Conservation (phyloP, 1,284 basidiomycete species). For the Pseudozyma pruni region DNA sequence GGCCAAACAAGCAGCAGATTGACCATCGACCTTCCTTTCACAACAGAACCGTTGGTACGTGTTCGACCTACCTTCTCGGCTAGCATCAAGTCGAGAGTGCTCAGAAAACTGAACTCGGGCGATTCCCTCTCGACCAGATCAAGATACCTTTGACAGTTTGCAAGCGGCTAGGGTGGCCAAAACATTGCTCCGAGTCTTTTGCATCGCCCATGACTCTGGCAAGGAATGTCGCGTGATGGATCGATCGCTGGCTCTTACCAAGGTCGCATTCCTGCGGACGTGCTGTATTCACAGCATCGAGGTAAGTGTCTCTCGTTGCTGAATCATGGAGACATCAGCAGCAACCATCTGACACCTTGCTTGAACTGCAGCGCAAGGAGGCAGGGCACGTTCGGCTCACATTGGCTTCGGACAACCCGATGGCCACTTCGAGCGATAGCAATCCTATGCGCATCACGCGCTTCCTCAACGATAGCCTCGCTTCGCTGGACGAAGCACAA, state of each 20-base stretch:
- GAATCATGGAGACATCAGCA: too few species aligned
- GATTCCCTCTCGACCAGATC: too few species aligned
- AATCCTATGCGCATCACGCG: too few species aligned
- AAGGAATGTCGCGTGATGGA: constrained; percentile 10
- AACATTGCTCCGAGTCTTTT: constrained; percentile 7
- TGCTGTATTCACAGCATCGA: constrained; percentile 15
- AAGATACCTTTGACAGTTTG: not conserved
- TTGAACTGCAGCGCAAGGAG: not conserved
- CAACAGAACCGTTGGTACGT: constrained; percentile 18
- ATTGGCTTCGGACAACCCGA: not conserved
- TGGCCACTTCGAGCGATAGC: not conserved
- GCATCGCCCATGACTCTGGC: not conserved
- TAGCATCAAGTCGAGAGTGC: too few species aligned
- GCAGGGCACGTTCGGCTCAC: constrained; percentile 2
- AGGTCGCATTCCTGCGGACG: constrained; percentile 11
- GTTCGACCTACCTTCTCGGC: not conserved
- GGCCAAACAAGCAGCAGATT: not conserved
- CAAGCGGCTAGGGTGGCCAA: not conserved
- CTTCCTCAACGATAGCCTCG: not conserved
- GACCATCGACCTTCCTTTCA: not conserved
- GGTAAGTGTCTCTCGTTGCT: constrained; percentile 2
- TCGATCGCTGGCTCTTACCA: constrained; percentile 7
- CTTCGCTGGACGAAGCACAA: not conserved
- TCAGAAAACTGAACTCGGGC: not conserved
- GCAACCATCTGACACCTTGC: not conserved